Percentiles rank a stretch among this genome's conserved stretches.
Evolutionary conservation across 2,329 filamentous ascomycete genomes (phyloP).

Genomic region (Aspergillus aculeatus): DNA sequence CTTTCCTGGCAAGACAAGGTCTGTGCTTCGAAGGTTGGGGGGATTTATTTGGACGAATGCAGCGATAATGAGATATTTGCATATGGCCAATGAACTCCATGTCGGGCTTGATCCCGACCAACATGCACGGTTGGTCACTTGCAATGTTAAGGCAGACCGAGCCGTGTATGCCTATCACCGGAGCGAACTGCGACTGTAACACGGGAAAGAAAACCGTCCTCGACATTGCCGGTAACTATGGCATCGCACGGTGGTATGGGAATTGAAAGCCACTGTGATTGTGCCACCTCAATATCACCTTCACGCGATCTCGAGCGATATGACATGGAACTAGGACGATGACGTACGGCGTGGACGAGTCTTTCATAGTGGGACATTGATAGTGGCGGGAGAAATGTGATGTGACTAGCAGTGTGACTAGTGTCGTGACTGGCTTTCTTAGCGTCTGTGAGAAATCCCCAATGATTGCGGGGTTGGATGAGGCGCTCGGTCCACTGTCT

Average conservation of each 20-base stretch:
- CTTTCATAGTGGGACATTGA: neutral
- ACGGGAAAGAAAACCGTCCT: neutral
- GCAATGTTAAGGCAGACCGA: neutral
- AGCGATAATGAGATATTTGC: neutral
- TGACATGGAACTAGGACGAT: neutral
- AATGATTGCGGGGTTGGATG: constrained; percentile 8
- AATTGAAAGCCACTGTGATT: neutral
- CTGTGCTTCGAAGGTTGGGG: neutral
- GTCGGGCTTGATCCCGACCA: neutral
- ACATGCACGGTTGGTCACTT: neutral
- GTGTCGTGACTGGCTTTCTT: constrained; percentile 7
- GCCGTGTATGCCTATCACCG: neutral
- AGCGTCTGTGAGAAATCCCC: neutral
- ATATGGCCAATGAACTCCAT: neutral
- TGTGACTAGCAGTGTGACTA: constrained; percentile 14
- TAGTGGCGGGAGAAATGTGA: constrained; percentile 16
- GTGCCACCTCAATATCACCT: neutral
- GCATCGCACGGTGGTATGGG: neutral
- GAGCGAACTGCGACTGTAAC: neutral
- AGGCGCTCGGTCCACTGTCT: constrained; percentile 6
- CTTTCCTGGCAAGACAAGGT: neutral
- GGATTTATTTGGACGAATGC: neutral
- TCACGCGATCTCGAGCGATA: neutral
- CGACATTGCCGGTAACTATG: neutral
- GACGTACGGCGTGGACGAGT: neutral